Conservation (phyloP, 2,329 filamentous ascomycete genomes). For the Tolypocladium guangdongense region DNA sequence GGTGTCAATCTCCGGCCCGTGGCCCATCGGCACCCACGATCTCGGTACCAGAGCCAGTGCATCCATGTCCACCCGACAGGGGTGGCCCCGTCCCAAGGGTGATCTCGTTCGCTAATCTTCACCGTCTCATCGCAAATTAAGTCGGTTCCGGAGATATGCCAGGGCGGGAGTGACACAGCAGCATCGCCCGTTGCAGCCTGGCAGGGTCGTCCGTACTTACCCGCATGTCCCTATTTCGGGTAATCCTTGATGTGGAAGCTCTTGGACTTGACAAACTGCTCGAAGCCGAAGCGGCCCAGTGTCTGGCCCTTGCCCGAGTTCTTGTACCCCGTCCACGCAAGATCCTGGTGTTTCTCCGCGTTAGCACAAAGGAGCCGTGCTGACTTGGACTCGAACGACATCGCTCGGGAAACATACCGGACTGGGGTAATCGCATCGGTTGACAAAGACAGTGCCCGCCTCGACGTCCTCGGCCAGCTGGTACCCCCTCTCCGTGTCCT, state of each 20-base stretch:
- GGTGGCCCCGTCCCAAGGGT: neutral
- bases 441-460: conserved; percentile 92
- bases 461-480: conserved; percentile 72
- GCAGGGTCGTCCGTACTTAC: neutral
- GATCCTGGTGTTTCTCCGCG: conserved; percentile 44
- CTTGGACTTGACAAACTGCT: conserved; percentile 94
- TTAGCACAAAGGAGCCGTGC: conserved; percentile 2
- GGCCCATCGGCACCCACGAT: neutral
- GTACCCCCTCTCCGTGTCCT: conserved; percentile 65
- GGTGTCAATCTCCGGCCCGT: neutral
- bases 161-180: neutral
- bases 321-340: conserved; percentile 98
- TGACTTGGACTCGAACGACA: neutral
- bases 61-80: neutral
- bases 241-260: conserved; percentile 87
- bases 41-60: neutral
- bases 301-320: conserved; percentile 90
- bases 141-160: neutral
- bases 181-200: neutral
- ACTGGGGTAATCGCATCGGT: conserved; percentile 83
- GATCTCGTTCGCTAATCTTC: conserved; percentile 2
- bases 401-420: conserved; percentile 51
- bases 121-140: neutral
- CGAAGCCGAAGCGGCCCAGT: conserved; percentile 80
- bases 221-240: conserved; percentile 39